Percentiles rank a stretch among this genome's conserved stretches.
These are phyloP conservation scores for Datisca glomerata DNA, from an alignment of 306 rosid species.

Conservation along the genomic window DNA sequence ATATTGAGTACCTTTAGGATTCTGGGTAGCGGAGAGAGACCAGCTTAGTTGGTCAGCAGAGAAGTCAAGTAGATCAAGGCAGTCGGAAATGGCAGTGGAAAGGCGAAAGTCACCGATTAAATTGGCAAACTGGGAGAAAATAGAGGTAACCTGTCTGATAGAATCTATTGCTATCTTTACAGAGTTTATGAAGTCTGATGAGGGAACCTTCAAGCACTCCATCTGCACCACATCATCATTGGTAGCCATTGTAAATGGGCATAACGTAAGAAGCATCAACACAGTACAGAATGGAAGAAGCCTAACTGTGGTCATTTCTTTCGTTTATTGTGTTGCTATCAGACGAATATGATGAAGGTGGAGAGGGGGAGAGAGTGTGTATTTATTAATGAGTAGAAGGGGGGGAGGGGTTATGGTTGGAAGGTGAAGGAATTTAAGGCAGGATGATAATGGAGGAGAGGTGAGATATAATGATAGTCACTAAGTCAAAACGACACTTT, in stretches of 20 bases:
- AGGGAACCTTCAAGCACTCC: conserved; percentile 33
- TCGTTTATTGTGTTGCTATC: too few species aligned
- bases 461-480: too few species aligned
- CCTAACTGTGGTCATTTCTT: too few species aligned
- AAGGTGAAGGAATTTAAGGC: too few species aligned
- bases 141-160: conserved; percentile 24
- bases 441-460: too few species aligned
- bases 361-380: too few species aligned
- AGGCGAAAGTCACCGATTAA: conserved; percentile 33
- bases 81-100: conserved; percentile 55
- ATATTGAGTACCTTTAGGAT: conserved; percentile 16
- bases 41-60: conserved; percentile 38
- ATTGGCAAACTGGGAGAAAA: conserved; percentile 30
- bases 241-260: conserved; percentile 1
- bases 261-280: too few species aligned
- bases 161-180: conserved; percentile 14
- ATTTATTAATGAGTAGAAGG: too few species aligned
- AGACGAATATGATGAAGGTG: too few species aligned
- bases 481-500: too few species aligned
- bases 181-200: conserved; percentile 27
- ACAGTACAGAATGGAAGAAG: too few species aligned
- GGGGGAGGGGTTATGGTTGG: too few species aligned
- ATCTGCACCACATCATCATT: conserved; percentile 1
- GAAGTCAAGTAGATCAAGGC: conserved; percentile 53
- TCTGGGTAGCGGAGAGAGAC: conserved; percentile 47